Conservation (phyloP, 225 moss, liverwort and hornwort genomes). For the Asterella californica region DNA sequence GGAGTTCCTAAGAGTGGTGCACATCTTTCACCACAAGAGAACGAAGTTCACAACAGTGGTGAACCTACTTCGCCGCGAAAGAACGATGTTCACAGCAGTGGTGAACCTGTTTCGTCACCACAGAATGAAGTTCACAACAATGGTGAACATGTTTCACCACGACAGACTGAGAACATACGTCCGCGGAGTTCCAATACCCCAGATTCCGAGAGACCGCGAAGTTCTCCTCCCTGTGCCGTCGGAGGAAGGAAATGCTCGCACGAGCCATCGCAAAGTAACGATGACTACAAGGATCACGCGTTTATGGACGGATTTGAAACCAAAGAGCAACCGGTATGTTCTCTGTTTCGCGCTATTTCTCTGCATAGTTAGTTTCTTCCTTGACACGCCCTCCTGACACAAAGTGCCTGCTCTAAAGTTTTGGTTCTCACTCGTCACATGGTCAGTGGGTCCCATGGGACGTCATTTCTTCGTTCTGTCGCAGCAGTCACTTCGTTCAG, state of each 20-base stretch:
- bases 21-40: neutral
- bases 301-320: constrained; percentile 40
- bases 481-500: neutral
- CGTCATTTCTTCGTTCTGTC: neutral
- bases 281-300: constrained; percentile 16
- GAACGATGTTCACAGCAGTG: neutral
- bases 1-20: neutral
- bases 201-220: constrained; percentile 22
- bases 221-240: constrained; percentile 23
- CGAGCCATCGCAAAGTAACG: constrained; percentile 13
- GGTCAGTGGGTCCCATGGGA: neutral
- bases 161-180: neutral
- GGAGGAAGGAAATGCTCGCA: constrained; percentile 29
- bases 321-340: constrained; percentile 35
- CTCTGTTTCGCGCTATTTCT: neutral
- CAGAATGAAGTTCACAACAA: neutral
- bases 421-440: neutral
- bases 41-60: neutral
- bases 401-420: neutral
- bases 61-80: neutral
- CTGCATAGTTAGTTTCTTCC: too few species aligned
- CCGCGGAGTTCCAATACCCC: neutral
- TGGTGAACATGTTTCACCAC: neutral
- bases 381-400: neutral
- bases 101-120: neutral